phyloP scores from a whole-genome alignment of 176 grass and related monocot genomes.

The Zea mays region Zm-B73-REFERENCE-NAM-5.0 NC_050097.1:194958501-194959000 shows the following conservation, averaged over 20 bases:
- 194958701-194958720: constrained; percentile 33
- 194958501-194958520: too few relatives aligned
- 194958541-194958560: too few relatives aligned
- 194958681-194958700: constrained; percentile 3
- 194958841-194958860: constrained; percentile 43
- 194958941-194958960: constrained; percentile 9
- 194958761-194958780: constrained; percentile 12
- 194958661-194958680: background rate
- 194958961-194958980: constrained; percentile 34
- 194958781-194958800: background rate
- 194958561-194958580: constrained; percentile 45
- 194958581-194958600: constrained; percentile 41
- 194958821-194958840: constrained; percentile 24
- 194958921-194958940: constrained; percentile 39
- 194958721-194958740: constrained; percentile 27
- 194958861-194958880: constrained; percentile 43
- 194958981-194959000: constrained; percentile 30
- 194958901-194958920: constrained; percentile 40
- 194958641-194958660: constrained; percentile 16
- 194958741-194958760: constrained; percentile 46
- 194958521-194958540: too few relatives aligned
- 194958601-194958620: constrained; percentile 33
- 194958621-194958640: constrained; percentile 32
- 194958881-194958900: constrained; percentile 27
- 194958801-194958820: constrained; percentile 1